phyloP scores from a whole-genome alignment of 2,329 filamentous ascomycete genomes.

The Sclerotinia borealis region DNA sequence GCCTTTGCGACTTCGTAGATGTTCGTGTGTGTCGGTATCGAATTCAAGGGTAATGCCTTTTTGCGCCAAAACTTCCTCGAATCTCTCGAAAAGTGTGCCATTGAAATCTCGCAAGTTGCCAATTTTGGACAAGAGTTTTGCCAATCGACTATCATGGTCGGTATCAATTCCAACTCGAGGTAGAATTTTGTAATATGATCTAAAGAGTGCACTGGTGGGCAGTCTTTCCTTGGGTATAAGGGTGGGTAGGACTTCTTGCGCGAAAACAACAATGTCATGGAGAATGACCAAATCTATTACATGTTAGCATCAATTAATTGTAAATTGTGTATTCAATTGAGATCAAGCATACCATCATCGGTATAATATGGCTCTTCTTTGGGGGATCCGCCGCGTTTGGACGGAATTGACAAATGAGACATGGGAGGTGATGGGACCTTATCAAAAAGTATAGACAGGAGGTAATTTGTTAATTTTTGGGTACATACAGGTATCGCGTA shows the following conservation, averaged over 20 bases:
- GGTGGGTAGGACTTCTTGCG: conserved; percentile 55
- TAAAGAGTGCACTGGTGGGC: conserved; percentile 72
- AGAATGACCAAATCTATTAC: conserved; percentile 68
- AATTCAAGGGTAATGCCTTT: conserved; percentile 70
- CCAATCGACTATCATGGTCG: conserved; percentile 69
- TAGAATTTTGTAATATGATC: conserved; percentile 73
- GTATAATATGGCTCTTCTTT: conserved; percentile 46
- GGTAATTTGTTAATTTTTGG: conserved; percentile 10
- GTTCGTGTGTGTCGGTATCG: conserved; percentile 33
- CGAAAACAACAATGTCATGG: conserved; percentile 67
- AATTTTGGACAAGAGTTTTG: conserved; percentile 73
- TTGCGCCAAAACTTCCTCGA: conserved; percentile 58
- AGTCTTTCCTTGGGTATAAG: conserved; percentile 56
- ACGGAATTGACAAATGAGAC: conserved; percentile 36
- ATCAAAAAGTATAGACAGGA: conserved; percentile 15
- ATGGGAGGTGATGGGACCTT: conserved; percentile 43
- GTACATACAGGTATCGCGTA: conserved; percentile 33
- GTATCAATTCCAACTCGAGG: conserved; percentile 61
- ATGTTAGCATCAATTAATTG: conserved; percentile 7
- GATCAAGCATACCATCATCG: conserved; percentile 47
- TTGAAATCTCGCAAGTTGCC: conserved; percentile 53
- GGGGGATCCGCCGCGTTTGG: conserved; percentile 15
- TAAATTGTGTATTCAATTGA: neutral
- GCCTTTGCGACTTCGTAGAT: conserved; percentile 7
- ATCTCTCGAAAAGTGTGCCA: conserved; percentile 59